These are phyloP conservation scores for barley (Hordeum vulgare) DNA, from an alignment of 176 grass and related monocot species.

Conservation along the genomic window DNA sequence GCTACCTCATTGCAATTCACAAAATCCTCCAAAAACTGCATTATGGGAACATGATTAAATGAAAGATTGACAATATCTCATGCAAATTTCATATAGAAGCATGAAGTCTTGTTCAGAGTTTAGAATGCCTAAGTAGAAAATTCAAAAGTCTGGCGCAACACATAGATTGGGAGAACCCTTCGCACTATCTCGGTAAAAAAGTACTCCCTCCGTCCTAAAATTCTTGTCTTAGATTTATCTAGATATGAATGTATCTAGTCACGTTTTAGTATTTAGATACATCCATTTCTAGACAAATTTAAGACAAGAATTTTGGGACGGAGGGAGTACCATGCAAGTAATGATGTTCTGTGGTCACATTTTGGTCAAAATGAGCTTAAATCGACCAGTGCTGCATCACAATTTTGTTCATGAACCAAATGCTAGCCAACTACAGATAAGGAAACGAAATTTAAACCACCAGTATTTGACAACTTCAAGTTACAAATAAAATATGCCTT, in stretches of 20 bases:
- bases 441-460: neutral
- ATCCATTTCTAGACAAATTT: too few species aligned
- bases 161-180: neutral
- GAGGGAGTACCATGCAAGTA: neutral
- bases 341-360: neutral
- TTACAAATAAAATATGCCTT: neutral
- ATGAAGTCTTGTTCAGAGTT: neutral
- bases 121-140: constrained; percentile 2
- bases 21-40: constrained; percentile 95
- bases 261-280: too few species aligned
- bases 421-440: neutral
- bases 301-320: too few species aligned
- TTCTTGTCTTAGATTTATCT: too few species aligned
- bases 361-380: neutral
- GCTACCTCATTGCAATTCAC: constrained; percentile 82
- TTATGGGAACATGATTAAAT: constrained; percentile 9
- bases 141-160: neutral
- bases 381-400: neutral
- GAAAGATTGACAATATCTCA: neutral
- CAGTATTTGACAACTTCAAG: neutral
- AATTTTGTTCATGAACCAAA: neutral
- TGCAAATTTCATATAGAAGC: neutral
- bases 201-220: too few species aligned
- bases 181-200: neutral
- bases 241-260: too few species aligned